Percentiles rank a stretch among this genome's conserved stretches.
These are phyloP conservation scores for Mycena galericulata DNA, from an alignment of 768 basidiomycete genomes.

Conservation along the genomic window DNA sequence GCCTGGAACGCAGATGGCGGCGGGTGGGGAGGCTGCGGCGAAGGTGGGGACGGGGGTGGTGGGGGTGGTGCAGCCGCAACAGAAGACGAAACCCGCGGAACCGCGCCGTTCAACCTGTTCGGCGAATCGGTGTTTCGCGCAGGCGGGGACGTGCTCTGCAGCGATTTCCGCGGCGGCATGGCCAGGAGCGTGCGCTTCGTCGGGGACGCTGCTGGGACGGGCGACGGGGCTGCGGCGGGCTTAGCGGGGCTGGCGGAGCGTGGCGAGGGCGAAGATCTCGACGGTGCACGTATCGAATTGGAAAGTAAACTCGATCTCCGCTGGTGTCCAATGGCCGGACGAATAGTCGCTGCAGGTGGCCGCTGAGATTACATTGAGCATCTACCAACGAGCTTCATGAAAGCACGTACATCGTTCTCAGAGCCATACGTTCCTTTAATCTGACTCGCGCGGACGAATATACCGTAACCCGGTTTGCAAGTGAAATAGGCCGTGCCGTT, in stretches of 20 bases:
- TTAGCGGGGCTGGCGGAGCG: slow-evolving; percentile 77
- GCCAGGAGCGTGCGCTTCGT: slow-evolving; percentile 65
- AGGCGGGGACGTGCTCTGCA: slow-evolving; percentile 38
- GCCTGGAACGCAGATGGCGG: slow-evolving; percentile 35
- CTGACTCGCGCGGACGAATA: slow-evolving; percentile 90
- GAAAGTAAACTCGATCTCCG: slow-evolving; percentile 66
- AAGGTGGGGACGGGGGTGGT: slow-evolving; percentile 32
- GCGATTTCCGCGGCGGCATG: slow-evolving; percentile 63
- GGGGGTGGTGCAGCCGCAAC: slow-evolving; percentile 46
- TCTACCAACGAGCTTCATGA: neutral
- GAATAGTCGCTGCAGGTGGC: slow-evolving; percentile 42
- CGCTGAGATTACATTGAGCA: slow-evolving; percentile 21
- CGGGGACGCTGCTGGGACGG: slow-evolving; percentile 59
- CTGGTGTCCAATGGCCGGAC: slow-evolving; percentile 62
- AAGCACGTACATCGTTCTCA: slow-evolving; percentile 50
- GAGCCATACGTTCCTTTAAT: slow-evolving; percentile 72
- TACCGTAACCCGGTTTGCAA: slow-evolving; percentile 81
- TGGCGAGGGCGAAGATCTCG: slow-evolving; percentile 65
- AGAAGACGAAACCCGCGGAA: slow-evolving; percentile 46
- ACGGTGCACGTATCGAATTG: slow-evolving; percentile 53
- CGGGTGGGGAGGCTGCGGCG: slow-evolving; percentile 19
- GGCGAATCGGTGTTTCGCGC: slow-evolving; percentile 41
- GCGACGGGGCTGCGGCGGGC: slow-evolving; percentile 46
- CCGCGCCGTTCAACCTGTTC: slow-evolving; percentile 47
- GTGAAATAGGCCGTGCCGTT: slow-evolving; percentile 84